Percentiles rank a stretch among this genome's conserved stretches.
These are phyloP conservation scores for Rubroshorea leprosula DNA, from an alignment of 345 rosid species.

Conservation along the genomic window DNA sequence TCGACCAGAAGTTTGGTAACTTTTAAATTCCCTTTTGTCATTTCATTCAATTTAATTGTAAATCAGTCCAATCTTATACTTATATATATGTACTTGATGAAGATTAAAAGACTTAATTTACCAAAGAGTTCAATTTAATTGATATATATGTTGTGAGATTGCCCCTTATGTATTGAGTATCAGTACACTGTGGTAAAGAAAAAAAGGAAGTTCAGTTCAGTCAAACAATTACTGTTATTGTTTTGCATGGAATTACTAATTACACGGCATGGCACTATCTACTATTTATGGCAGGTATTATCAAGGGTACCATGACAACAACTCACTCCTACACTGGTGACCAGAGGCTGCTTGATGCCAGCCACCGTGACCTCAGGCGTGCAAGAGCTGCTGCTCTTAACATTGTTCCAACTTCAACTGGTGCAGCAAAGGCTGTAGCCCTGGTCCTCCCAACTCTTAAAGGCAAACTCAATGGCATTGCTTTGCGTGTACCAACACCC, in stretches of 20 bases:
- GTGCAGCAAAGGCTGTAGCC: constrained; percentile 96
- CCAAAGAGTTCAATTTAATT: too few species aligned
- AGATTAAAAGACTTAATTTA: too few species aligned
- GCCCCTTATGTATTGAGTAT: too few species aligned
- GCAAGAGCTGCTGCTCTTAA: constrained; percentile 96
- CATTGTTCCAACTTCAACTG: constrained; percentile 92
- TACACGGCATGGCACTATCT: too few species aligned
- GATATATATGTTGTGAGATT: too few species aligned
- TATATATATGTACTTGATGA: too few species aligned
- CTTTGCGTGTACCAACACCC: constrained; percentile 95
- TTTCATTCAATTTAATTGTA: background rate
- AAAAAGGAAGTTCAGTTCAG: too few species aligned
- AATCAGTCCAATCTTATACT: too few species aligned
- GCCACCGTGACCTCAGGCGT: constrained; percentile 95
- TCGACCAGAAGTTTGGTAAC: constrained; percentile 92
- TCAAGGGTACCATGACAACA: constrained; percentile 98
- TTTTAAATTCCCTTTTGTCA: constrained; percentile 1
- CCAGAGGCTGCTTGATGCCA: constrained; percentile 87
- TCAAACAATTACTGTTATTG: too few species aligned
- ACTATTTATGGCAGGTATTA: constrained; percentile 59
- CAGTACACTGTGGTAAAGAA: too few species aligned
- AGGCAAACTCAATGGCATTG: constrained; percentile 93
- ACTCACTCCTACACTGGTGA: constrained; percentile 99
- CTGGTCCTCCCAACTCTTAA: constrained; percentile 86
- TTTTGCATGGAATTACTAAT: too few species aligned